Base-by-base conservation (phyloP, 2,329 filamentous ascomycete species). In the Microcyclospora pomicola region DNA sequence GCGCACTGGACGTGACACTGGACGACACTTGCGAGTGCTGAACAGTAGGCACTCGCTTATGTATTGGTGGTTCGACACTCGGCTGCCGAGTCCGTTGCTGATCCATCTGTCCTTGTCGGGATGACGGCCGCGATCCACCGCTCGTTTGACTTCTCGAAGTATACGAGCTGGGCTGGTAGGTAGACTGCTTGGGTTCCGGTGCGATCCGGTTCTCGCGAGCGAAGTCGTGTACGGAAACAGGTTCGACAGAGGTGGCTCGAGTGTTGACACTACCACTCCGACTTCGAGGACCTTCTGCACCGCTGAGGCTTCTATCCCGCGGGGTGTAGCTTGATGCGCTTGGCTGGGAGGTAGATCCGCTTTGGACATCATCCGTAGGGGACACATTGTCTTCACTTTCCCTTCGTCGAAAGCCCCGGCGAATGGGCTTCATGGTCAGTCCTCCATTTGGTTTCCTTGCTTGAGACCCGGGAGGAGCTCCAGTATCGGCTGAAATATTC, bases 391-490 rank as follows among this genome's bases (percentile, higher is more conserved):
- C 65, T 34, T 66, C 64, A 37, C 62, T 64, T 37, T 71, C 71
- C 41, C 75, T 66, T 46, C 77, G 69, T 43, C 81, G 72, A 16
- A 59, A 55, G 19, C 82, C 84, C 48, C 85, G 71, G 38, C 84
- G 73, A 14, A 84, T 24, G 4, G 19, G 19, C 19, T 24, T 24
- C 19, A 24, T 24, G 19, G 19, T 24, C 19, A 24, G 19, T 4
- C 19, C 19, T 24, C 19, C 19, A 24, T 24, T 24, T 24, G 19
- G 19, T 24, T 87, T 88, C 41, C 87, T 67, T 5, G 84, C 73
- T 68, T 86, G 74, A 0, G 83, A 85, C 49, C 79, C 78, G 42
- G 83, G 81, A 2, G 75, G 63, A 11, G 73, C 77, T 27, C 64
- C 61, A 27, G 81, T 77, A 15, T 86, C 80, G 2, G 75, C 75